Conservation (phyloP, 805 yeast species). For the Saccharomycopsis sp. region DNA sequence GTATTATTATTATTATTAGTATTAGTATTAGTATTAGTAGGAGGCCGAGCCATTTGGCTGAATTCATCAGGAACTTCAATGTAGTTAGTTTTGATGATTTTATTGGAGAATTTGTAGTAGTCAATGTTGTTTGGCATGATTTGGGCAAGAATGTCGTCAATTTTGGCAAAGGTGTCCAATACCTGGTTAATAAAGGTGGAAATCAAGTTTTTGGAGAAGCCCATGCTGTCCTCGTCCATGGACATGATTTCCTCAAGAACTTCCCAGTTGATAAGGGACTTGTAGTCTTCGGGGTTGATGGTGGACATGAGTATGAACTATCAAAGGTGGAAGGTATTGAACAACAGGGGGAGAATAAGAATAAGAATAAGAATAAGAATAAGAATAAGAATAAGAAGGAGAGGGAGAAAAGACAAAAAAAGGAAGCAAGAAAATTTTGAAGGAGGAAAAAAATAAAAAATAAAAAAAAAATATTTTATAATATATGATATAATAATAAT, state of each 20-base stretch:
- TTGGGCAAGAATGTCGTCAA: slow-evolving; percentile 44
- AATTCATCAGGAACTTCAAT: slow-evolving; percentile 18
- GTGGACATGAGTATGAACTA: no score
- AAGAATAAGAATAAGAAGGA: not conserved
- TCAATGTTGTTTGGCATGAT: slow-evolving; percentile 15
- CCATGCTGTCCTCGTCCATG: slow-evolving; percentile 97
- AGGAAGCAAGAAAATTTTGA: not conserved
- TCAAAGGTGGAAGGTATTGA: no score
- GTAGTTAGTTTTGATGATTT: slow-evolving; percentile 6
- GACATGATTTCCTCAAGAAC: slow-evolving; percentile 80
- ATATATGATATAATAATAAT: no score
- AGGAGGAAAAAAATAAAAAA: not conserved
- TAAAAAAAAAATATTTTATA: no score
- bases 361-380: no score
- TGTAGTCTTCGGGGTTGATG: slow-evolving; percentile 30
- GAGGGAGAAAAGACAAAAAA: not conserved
- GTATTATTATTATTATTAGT: not conserved
- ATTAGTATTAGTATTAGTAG: slow-evolving; percentile 5
- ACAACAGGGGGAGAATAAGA: no score
- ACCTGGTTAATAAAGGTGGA: slow-evolving; percentile 88
- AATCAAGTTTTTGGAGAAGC: slow-evolving; percentile 70
- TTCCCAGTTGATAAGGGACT: slow-evolving; percentile 75
- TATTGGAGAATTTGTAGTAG: slow-evolving; percentile 10
- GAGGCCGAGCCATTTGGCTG: slow-evolving; percentile 18
- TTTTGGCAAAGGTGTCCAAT: slow-evolving; percentile 62